phyloP scores from a whole-genome alignment of 805 yeast species.

The Barnettozyma botsteinii region DNA sequence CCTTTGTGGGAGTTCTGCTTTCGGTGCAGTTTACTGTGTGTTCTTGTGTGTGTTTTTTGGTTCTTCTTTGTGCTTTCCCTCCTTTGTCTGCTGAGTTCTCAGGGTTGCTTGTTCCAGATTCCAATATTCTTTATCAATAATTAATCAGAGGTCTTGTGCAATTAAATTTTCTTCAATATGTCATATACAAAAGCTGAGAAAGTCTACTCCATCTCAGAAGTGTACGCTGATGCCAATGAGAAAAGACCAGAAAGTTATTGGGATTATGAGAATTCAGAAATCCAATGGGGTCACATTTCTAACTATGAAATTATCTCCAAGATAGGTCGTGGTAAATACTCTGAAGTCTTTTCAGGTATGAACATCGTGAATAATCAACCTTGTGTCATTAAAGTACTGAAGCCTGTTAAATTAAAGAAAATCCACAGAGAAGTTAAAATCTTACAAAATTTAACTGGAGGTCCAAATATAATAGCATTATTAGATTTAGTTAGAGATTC shows the following conservation, averaged over 20 bases:
- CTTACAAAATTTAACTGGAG: conserved; percentile 76
- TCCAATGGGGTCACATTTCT: conserved; percentile 55
- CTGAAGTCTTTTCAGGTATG: conserved; percentile 89
- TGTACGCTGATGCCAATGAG: conserved; percentile 70
- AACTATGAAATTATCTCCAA: conserved; percentile 75
- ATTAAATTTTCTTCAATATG: conserved; percentile 6
- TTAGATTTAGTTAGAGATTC: conserved; percentile 80
- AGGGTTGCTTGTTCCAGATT: too few species aligned
- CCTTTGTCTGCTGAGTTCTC: neutral
- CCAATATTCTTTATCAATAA: too few species aligned
- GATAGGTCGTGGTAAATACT: conserved; percentile 90
- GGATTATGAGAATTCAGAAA: conserved; percentile 71
- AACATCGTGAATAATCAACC: conserved; percentile 55
- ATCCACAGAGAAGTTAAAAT: conserved; percentile 87
- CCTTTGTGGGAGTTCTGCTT: too few species aligned
- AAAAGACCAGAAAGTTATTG: conserved; percentile 68
- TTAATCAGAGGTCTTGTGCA: conserved; percentile 1
- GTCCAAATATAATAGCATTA: conserved; percentile 73
- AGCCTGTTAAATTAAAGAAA: conserved; percentile 90
- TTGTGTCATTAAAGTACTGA: conserved; percentile 83
- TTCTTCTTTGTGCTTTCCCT: neutral
- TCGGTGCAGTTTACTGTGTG: too few species aligned
- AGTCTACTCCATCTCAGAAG: conserved; percentile 46
- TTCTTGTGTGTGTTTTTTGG: too few species aligned
- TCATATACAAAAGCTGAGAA: conserved; percentile 25